Base-by-base conservation (phyloP, 805 yeast species). In the Lachancea thermotolerans region DNA sequence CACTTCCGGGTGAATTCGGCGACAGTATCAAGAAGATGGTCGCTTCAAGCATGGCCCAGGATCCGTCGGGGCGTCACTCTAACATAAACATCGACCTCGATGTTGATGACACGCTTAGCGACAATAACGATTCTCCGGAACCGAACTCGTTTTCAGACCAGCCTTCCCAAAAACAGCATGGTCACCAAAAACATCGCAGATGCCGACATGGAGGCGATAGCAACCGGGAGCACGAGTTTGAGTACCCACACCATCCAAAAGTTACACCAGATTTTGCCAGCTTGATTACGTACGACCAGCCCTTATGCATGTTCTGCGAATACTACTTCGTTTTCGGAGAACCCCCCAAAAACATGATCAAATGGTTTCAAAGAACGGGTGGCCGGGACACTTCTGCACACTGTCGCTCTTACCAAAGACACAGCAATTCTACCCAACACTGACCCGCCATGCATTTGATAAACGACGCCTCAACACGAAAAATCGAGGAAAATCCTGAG, bases 251-350 rank as follows among this genome's bases (percentile, higher is more conserved):
- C 17, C 28, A 29, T 17, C 36, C 47, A 10, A 39, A 39, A 16
- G 9, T 10, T 12, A 18, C 34, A 16, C 47, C 47, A 5, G 43
- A 44, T 35, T 44, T 44, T 29, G 35, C 39, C 3, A 28, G 39
- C 10, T 28, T 44, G 17, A 39, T 39, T 17, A 39, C 35, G 14
- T 32, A 39, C 21, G 46, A 46, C 14, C 31, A 44, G 36, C 43
- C 44, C 29, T 16, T 69, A 49, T 76, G 81, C 54, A 59, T 74
- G 49, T 69, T 76, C 44, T 76, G 81, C 57, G 78, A 75, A 50
- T 76, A 75, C 55, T 77, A 74, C 53, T 66, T 69, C 42, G 69
- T 75, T 1, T 76, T 68, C 56, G 80, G 81, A 1, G 60, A 59
- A 37, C 72, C 74, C 41, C 81, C 81, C 0, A 58, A 60, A 18